Evolutionary conservation across 345 rosid species (phyloP), one percentile per base, ranked within the genome.

Genomic region (Hibiscus trionum): DNA sequence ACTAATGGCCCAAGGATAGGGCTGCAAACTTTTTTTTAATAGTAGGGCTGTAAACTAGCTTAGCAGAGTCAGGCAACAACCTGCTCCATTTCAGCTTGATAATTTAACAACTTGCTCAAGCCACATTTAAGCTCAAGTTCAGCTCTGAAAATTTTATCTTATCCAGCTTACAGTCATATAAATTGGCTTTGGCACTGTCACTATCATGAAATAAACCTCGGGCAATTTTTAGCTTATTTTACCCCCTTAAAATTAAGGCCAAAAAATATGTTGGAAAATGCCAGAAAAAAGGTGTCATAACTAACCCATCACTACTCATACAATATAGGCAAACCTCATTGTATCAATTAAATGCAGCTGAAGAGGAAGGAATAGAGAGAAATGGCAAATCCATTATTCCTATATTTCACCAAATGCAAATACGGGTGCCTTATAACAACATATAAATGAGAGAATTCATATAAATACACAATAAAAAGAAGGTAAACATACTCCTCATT

Each of bases 401-500:
- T 67, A 67, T 47, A 4, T 2, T 6, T 47, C 57, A 49, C 2
- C 16, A 15, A 67, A 67, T 26, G 39, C 69, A 67, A 47, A 67
- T 47, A 27, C 15, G 33, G 35, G 35, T 66, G 56, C 55, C 37
- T 46, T 46, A 31, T n/a, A 7, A 66, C 7, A 24, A 24, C 17
- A 46, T 21, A 46, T 7, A 46, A 21, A 46, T 46, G 35, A 67
- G 10, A 49, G 59, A 49, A 29, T 49, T 53, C 72, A 53, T 53
- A 33, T 50, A 59, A 59, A 14, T 44, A 44, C 11, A 27, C 24
- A 11, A 75, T 12, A 67, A 73, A 17, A 60, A 61, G 73, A 69
- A 77, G 66, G 39, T 50, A 72, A 59, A 78, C 97, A 75, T 92
- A 95, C 98, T 95, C 99, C 82, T 95, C 97, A 66, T 90, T 86